Base-by-base conservation (phyloP, 2,329 filamentous ascomycete species). In the Trichophaea hybrida region DNA sequence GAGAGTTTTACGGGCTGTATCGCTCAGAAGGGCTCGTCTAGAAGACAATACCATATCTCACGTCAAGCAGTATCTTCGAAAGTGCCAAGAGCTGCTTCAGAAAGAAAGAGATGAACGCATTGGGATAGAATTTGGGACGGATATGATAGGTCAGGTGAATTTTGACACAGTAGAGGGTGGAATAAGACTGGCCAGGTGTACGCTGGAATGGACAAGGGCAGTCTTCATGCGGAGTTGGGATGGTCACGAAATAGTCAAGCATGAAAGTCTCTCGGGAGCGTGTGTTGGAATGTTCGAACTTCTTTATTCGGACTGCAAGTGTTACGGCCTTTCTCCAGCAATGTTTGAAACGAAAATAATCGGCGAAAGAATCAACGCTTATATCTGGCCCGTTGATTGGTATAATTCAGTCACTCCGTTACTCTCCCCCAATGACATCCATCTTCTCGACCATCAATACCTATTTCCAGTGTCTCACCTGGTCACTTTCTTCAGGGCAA, bases 191-290 rank as follows among this genome's bases (percentile, higher is more conserved):
- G 60, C 62, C 2, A 64, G 65, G 48, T 68, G 66, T 56, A 57
- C 60, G 5, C 72, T 88, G 32, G 85, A 88, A 67, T 89, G 84
- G 85, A 79, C 85, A 17, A 78, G 85, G 61, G 82, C 84, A 0
- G 78, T 93, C 1, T 79, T 95, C 68, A 73, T 94, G 49, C 81
- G 83, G 58, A 82, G 87, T 63, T 96, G 90, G 90, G 80, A 91
- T 68, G 86, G 88, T 0, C 80, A 80, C 58, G 79, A 86, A 1
- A 79, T 83, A 48, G 78, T 94, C 55, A 75, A 81, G 1, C 82
- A 80, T 58, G 83, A 85, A 67, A 81, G 84, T 34, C 77, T 85
- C 12, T 84, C 89, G 62, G 86, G 87, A 12, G 85, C 87, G 56
- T 88, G 88, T 6, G 73, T 96, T 44, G 81, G 83, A 52, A 77